Evolutionary conservation across 805 yeast species (phyloP), one percentile per base, ranked within the genome.

Genomic region (Candida palmyrensis): DNA sequence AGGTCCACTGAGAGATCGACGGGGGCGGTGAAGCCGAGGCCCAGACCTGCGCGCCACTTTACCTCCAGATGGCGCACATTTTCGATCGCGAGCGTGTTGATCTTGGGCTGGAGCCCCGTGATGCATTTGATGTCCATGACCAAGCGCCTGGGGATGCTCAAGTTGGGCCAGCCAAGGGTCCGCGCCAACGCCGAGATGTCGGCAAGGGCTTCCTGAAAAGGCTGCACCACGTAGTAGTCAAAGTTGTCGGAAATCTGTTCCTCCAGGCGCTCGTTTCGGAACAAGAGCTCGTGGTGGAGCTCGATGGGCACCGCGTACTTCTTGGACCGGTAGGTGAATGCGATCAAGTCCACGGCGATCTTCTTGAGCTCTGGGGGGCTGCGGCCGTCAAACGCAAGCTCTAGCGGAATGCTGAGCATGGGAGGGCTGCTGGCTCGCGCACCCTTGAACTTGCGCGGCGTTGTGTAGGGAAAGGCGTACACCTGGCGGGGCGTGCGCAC

Each of bases 251-350:
- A n/a, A n/a, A n/a, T n/a, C 37, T 21, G 23, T 9, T 18, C 11
- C 5, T 18, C 10, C n/a, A 12, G 25, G 8, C 12, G 10, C 14
- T 20, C 25, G 27, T 53, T 55, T 30, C 47, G 48, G 40, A 51
- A 60, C 1, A 64, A 40, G 12, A 57, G 45, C 26, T 57, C 66
- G 39, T 62, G 66, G 35, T 53, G 49, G 18, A 65, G 36, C 43
- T 63, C 71, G 7, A 65, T 34, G 2, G 71, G 69, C 9, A 65
- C 58, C 2, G 65, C 58, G 17, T 44, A 41, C 30, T 53, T 49
- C 10, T 52, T 48, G 2, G 69, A 57, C 27, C 52, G 44, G 12
- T 56, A 39, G 14, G 68, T 56, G 20, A 55, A 31, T 1, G 51
- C 66, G 3, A 53, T 53, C 18, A 65, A 47, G 25, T 61, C 67